These are phyloP conservation scores for Fusarium algeriense DNA, from an alignment of 2,329 filamentous ascomycete species.

Conservation along the genomic window DNA sequence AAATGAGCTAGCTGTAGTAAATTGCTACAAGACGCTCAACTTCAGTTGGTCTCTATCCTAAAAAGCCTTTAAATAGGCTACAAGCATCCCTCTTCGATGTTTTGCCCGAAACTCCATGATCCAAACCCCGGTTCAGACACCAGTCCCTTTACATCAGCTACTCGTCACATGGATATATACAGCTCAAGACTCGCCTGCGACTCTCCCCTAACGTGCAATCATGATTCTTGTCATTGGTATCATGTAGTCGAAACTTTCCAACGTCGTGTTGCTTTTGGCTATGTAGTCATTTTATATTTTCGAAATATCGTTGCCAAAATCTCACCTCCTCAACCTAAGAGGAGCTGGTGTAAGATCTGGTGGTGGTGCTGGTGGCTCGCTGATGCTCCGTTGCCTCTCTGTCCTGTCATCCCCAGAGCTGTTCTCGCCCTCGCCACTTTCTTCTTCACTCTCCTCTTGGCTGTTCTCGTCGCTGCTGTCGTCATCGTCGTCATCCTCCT, in stretches of 20 bases:
- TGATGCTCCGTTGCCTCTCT: conserved; percentile 69
- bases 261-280: conserved; percentile 22
- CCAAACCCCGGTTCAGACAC: conserved; percentile 17
- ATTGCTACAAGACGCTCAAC: conserved; percentile 13
- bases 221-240: conserved; percentile 37
- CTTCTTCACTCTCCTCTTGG: conserved; percentile 53
- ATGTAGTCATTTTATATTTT: conserved; percentile 8
- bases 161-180: conserved; percentile 25
- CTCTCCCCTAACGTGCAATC: conserved; percentile 16
- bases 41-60: conserved; percentile 4
- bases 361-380: conserved; percentile 55
- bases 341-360: conserved; percentile 52
- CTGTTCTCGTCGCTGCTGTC: conserved; percentile 74
- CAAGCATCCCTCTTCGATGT: conserved; percentile 10
- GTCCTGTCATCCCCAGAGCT: conserved; percentile 67
- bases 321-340: conserved; percentile 50
- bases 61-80: background rate
- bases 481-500: conserved; percentile 61
- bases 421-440: conserved; percentile 59
- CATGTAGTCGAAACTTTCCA: conserved; percentile 33
- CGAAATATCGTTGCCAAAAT: background rate
- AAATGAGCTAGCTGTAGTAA: background rate
- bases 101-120: conserved; percentile 36
- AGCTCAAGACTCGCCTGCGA: conserved; percentile 20
- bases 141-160: conserved; percentile 9